Base-by-base conservation (phyloP, 176 grass and related monocot genomes). In the barley (Hordeum vulgare) region DNA sequence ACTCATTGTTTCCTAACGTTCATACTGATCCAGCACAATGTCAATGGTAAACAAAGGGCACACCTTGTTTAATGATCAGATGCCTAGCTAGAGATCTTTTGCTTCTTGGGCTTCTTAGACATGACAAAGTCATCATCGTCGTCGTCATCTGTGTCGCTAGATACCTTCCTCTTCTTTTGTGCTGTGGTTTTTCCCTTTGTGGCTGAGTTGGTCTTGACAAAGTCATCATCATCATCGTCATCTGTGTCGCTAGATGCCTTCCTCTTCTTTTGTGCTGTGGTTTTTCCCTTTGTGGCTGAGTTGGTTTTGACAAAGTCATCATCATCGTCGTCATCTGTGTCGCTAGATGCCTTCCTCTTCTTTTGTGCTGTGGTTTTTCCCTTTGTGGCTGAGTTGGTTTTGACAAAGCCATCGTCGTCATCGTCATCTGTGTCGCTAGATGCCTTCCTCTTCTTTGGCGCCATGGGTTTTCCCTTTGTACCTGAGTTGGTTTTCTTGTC, bases 161-260 rank as follows among this genome's bases (percentile, higher is more conserved):
- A 81, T 74, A 75, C 83, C 78, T 65, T 91, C 75, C 75, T 89
- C 72, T 92, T 92, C 85, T 80, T 90, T 25, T 80, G 66, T 20
- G 61, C 20, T 2, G 35, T 88, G 8, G 20, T 73, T 62, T 90
- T 90, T 68, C 59, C 74, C 3, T 80, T 85, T 11, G 23, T 21
- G 23, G 66, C 45, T 24, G 27, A 66, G 6, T 8, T 25, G 24
- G 62, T 61, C 61, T 87, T 9, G 69, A 88, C 15, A 11, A 90
- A 84, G 59, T 89, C 84, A 1, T 83, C 86, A 0, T 93, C 85
- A 0, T 90, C 85, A 0, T 92, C 87, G 0, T 90, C 82, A 0
- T 81, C 61, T 31, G 80, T 66, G 29, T 86, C 76, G 29, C 83
- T 65, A 18, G 31, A 81, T 63, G 82, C 85, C 93, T 73, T 92